Evolutionary conservation across 2,329 filamentous ascomycete species (phyloP), one percentile per base, ranked within the genome.

Genomic region (Septoria petroselini): DNA sequence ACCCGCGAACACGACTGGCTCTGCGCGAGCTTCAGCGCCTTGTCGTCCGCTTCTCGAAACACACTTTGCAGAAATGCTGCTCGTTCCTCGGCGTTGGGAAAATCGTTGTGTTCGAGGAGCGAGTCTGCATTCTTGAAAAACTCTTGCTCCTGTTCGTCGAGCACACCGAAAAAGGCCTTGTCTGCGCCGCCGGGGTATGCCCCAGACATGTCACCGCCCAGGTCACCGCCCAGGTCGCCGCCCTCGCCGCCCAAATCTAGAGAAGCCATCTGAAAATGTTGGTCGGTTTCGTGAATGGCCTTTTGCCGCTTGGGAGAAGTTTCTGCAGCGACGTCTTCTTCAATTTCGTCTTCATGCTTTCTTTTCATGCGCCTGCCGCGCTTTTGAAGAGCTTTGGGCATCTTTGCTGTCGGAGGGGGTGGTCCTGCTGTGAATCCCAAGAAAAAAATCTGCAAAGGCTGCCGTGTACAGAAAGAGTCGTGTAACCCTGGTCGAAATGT

Each of bases 1-100:
- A 98, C 73, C 12, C 93, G 79, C 43, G 93, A 98, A 71, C 91
- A 96, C 2, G 88, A 93, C 71, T 98, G 93, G 68, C 90, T 95
- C 72, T 88, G 93, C 18, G 91, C 91, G 55, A 98, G 81, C 76
- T 97, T 98, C 65, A 98, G 76, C 70, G 97, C 93, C 71, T 97
- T 97, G 54, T 89, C 90, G 53, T 83, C 77, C 0, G 91, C 90
- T 71, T 97, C 91, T 59, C 80, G 78, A 71, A 87, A 95, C 43
- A 97, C 86, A 68, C 85, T 94, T 54, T 85, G 82, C 39, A 97
- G 68, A 62, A 79, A 79, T 15, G 73, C 62, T 7, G 62, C 58
- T 48, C 73, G 70, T 57, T 76, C 74, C 59, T 95, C 88, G 44
- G 81, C 69, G 31, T 84, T 83, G 33, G 80, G 81, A 67, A 97